These are phyloP conservation scores for Cucurbita moschata DNA, from an alignment of 306 rosid genomes.

Conservation along the genomic window DNA sequence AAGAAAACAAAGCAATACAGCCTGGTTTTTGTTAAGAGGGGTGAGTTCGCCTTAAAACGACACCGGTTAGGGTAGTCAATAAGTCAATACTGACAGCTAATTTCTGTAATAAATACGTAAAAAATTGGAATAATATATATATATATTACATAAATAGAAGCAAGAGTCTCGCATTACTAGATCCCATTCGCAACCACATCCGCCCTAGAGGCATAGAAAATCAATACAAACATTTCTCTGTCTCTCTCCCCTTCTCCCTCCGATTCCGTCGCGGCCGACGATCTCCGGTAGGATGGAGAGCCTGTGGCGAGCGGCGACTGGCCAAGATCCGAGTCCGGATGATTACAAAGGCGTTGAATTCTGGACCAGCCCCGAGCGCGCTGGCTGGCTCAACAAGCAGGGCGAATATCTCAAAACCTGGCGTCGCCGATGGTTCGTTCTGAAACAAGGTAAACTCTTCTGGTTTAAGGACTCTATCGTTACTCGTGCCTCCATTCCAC, in stretches of 20 bases:
- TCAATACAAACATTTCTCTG: neutral
- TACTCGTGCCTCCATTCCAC: constrained; percentile 28
- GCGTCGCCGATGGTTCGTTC: constrained; percentile 72
- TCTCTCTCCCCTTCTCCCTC: neutral
- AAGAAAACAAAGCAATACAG: neutral
- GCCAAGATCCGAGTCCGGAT: constrained; percentile 52
- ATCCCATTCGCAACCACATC: neutral
- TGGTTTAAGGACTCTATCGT: constrained; percentile 41
- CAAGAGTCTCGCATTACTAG: neutral
- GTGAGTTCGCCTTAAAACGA: neutral
- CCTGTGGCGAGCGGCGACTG: constrained; percentile 62
- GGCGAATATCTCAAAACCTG: constrained; percentile 61
- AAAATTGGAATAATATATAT: neutral
- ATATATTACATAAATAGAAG: neutral
- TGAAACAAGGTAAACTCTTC: constrained; percentile 47
- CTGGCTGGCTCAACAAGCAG: constrained; percentile 51
- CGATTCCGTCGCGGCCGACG: neutral
- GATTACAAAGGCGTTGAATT: constrained; percentile 46
- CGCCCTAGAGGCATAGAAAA: neutral
- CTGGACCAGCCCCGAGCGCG: constrained; percentile 56
- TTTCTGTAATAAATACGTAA: neutral
- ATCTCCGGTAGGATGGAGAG: constrained; percentile 30
- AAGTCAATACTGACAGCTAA: constrained; percentile 6
- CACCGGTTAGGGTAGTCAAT: neutral
- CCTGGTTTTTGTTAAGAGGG: neutral